A percentile compares a stretch with the other conserved stretches of the same genome.
Evolutionary conservation across 768 basidiomycete genomes (phyloP).

Genomic region (Lactarius psammicola): DNA sequence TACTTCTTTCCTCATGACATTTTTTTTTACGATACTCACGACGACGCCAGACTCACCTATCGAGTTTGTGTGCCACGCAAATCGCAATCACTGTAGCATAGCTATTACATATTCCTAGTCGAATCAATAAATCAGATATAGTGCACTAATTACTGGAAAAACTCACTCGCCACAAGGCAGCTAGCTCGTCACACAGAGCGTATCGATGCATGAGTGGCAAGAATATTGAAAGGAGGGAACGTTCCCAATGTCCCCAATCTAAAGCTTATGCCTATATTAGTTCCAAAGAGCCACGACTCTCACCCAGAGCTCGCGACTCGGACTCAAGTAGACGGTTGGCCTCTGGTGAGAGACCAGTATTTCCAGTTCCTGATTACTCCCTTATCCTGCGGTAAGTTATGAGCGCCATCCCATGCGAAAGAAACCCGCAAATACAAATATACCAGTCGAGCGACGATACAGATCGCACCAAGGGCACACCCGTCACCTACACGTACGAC

Average conservation of each 20-base stretch:
- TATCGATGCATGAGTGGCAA: not conserved
- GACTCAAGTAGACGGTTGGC: not conserved
- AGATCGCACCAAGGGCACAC: not conserved
- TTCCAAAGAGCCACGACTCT: not conserved
- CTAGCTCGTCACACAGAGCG: not conserved
- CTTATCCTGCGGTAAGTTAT: too few relatives aligned
- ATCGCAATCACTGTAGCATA: not conserved
- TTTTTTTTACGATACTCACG: not conserved
- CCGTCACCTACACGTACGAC: not conserved
- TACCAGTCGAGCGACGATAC: not conserved
- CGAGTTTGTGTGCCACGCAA: not conserved
- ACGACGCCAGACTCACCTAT: not conserved
- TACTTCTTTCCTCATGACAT: not conserved
- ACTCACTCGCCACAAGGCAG: not conserved
- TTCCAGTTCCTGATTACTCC: too few relatives aligned
- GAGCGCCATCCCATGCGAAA: too few relatives aligned
- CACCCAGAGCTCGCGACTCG: too few relatives aligned
- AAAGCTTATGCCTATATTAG: not conserved
- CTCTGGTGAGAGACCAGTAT: too few relatives aligned
- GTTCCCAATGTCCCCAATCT: not conserved
- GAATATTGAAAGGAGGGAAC: not conserved
- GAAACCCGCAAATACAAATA: too few relatives aligned
- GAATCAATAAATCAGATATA: not conserved
- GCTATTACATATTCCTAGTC: not conserved
- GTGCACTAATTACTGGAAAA: not conserved